phyloP scores from a whole-genome alignment of 169 alveolate species.

The Plasmodium vinckei region DNA sequence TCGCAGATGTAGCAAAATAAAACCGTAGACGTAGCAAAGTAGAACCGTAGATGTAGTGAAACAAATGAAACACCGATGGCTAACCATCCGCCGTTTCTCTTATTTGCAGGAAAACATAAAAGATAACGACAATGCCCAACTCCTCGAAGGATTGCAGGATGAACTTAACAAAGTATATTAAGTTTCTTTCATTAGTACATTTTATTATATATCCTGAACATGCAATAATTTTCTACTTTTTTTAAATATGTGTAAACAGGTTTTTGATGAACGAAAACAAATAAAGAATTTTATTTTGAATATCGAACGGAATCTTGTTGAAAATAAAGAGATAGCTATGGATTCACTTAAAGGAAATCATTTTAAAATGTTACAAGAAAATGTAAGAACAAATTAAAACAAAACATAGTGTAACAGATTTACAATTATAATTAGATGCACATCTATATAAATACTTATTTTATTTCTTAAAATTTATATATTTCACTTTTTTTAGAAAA shows the following conservation, averaged over 20 bases:
- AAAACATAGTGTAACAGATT: background rate
- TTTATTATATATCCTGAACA: no score
- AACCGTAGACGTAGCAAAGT: background rate
- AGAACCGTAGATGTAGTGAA: background rate
- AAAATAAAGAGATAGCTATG: conserved; percentile 22
- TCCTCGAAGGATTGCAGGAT: no score
- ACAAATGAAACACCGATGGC: no score
- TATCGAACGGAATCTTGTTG: conserved; percentile 25
- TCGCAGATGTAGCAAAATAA: background rate
- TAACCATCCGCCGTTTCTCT: no score
- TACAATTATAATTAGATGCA: background rate
- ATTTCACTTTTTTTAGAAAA: conserved; percentile 5
- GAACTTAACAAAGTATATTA: no score
- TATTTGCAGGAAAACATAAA: no score
- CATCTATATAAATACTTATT: background rate
- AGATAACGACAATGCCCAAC: no score
- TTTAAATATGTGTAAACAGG: conserved; percentile 2
- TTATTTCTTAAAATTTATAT: background rate
- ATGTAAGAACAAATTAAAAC: conserved; percentile 3
- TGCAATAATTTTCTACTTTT: no score
- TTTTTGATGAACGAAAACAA: conserved; percentile 37
- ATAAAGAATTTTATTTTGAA: conserved; percentile 25
- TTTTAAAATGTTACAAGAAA: conserved; percentile 14
- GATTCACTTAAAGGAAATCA: conserved; percentile 1
- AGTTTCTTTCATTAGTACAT: no score